A percentile compares a stretch with the other conserved stretches of the same genome.
These are phyloP conservation scores for Coemansia sp. DNA, from an alignment of 192 early-diverging fungal species.

Conservation along the genomic window DNA sequence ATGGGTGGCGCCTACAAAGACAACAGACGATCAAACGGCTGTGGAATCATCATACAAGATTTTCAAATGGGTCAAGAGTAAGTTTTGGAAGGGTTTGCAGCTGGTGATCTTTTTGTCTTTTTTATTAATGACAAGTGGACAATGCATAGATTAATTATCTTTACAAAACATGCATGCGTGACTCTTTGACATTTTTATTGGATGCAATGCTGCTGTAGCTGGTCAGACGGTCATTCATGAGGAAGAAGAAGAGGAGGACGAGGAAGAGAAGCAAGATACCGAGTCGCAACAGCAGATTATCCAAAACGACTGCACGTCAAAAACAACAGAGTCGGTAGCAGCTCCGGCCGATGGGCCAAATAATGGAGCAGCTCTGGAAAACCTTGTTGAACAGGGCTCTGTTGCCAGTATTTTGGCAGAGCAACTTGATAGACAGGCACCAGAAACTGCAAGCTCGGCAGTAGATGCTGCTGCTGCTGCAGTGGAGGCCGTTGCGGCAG, in stretches of 20 bases:
- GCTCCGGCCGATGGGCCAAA: background rate
- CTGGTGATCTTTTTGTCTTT: slow-evolving; percentile 2
- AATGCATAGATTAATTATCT: slow-evolving; percentile 39
- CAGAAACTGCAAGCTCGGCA: slow-evolving; percentile 10
- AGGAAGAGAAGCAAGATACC: background rate
- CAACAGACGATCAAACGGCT: slow-evolving; percentile 9
- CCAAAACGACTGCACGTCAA: background rate
- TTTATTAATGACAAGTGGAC: slow-evolving; percentile 7
- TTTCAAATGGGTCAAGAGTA: slow-evolving; percentile 48
- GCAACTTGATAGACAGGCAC: background rate
- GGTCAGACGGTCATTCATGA: slow-evolving; percentile 53
- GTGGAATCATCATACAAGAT: slow-evolving; percentile 16
- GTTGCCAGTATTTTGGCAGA: background rate
- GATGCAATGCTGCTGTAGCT: slow-evolving; percentile 16
- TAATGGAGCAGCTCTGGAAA: background rate
- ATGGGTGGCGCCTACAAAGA: slow-evolving; percentile 23
- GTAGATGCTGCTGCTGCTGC: slow-evolving; percentile 27
- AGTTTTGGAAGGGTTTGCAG: background rate
- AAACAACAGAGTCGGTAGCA: background rate
- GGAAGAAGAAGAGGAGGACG: slow-evolving; percentile 47
- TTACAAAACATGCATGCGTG: background rate
- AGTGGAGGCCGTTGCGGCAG: slow-evolving; percentile 10
- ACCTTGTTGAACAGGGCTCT: background rate
- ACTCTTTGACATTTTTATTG: slow-evolving; percentile 13
- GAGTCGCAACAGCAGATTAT: background rate